Evolutionary conservation across 495 filamentous ascomycete genomes (phyloP).

Genomic region (Penicillium subrubescens): DNA sequence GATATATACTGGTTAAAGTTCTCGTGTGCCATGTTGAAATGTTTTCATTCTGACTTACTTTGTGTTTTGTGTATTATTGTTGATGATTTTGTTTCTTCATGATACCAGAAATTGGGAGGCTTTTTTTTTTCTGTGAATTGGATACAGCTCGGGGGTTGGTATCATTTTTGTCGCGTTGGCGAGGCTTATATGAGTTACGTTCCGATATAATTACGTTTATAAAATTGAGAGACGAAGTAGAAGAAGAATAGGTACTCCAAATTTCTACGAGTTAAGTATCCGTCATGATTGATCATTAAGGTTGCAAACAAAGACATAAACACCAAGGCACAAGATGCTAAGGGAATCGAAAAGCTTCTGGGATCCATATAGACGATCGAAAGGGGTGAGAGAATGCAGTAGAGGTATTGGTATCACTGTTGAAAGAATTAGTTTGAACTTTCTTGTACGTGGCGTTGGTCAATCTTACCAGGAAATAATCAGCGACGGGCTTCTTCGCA

Average conservation of each 20-base stretch:
- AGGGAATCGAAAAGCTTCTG: conserved; percentile 16
- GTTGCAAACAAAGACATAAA: conserved; percentile 20
- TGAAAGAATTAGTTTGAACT: conserved; percentile 5
- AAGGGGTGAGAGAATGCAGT: conserved; percentile 15
- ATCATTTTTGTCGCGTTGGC: background rate
- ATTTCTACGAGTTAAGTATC: conserved; percentile 10
- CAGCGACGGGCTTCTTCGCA: conserved; percentile 96
- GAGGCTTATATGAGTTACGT: background rate
- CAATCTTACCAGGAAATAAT: conserved; percentile 80
- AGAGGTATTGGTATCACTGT: conserved; percentile 28
- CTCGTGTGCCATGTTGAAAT: background rate
- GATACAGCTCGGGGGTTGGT: background rate
- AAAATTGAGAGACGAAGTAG: background rate
- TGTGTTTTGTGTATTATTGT: conserved; percentile 1
- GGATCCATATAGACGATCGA: conserved; percentile 12
- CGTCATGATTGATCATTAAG: conserved; percentile 34
- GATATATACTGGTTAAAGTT: background rate
- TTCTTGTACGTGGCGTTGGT: background rate
- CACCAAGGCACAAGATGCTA: conserved; percentile 30
- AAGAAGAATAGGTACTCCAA: background rate
- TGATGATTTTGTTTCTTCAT: background rate
- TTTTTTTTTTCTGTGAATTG: background rate
- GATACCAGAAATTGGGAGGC: conserved; percentile 12
- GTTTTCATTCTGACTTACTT: background rate
- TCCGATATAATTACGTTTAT: background rate